Evolutionary conservation across 1,139 yeast genomes (phyloP).

Genomic region (Suhomyces ambrosiae): DNA sequence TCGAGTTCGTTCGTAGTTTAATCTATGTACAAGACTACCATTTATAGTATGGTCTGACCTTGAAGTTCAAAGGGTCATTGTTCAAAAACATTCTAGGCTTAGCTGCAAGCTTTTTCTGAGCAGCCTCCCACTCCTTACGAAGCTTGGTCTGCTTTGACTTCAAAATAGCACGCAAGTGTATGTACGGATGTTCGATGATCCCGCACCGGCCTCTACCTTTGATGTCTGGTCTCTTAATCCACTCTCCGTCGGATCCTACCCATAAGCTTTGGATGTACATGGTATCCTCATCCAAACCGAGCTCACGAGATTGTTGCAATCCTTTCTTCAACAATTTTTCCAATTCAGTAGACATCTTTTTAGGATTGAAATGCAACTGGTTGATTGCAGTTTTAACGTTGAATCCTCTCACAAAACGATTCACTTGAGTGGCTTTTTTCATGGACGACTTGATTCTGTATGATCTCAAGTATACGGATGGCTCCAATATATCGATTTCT

Average conservation of each 20-base stretch:
- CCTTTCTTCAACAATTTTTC: constrained; percentile 77
- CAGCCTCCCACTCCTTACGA: constrained; percentile 62
- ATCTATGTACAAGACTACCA: constrained; percentile 32
- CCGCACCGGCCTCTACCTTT: constrained; percentile 94
- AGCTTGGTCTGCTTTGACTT: constrained; percentile 62
- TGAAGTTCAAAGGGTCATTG: constrained; percentile 49
- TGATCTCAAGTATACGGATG: constrained; percentile 76
- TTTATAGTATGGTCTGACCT: constrained; percentile 45
- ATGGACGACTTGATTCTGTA: constrained; percentile 80
- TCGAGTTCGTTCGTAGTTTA: background rate
- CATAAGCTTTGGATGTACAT: constrained; percentile 81
- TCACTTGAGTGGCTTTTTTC: constrained; percentile 83
- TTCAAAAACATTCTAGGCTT: constrained; percentile 53
- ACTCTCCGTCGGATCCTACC: constrained; percentile 87
- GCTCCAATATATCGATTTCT: constrained; percentile 81
- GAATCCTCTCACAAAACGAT: constrained; percentile 73
- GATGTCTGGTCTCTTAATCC: constrained; percentile 72
- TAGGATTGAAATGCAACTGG: constrained; percentile 86
- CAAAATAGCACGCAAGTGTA: constrained; percentile 79
- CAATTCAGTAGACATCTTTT: constrained; percentile 78
- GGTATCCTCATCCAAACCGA: constrained; percentile 61
- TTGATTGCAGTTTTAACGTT: constrained; percentile 80
- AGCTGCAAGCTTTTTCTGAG: constrained; percentile 40
- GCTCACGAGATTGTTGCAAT: constrained; percentile 62
- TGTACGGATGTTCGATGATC: constrained; percentile 69